Evolutionary conservation across 148 eudicot species (phyloP).

Genomic region (Dysphania ambrosioides): DNA sequence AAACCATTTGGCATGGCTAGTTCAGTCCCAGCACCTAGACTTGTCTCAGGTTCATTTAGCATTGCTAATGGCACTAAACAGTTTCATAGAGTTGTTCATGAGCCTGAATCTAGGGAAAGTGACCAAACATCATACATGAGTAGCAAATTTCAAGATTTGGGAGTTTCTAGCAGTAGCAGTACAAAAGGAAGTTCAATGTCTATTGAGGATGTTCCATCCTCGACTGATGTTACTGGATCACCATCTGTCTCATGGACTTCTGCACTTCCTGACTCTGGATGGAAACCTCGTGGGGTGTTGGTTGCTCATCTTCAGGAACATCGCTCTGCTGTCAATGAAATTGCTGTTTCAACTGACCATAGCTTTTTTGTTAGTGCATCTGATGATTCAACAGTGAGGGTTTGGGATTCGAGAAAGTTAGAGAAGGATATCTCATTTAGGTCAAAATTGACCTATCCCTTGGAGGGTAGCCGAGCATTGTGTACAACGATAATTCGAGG

Average conservation of each 20-base stretch:
- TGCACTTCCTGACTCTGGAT: constrained; percentile 76
- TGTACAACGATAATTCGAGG: constrained; percentile 70
- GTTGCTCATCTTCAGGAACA: constrained; percentile 99
- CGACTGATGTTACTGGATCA: constrained; percentile 49
- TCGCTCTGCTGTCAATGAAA: constrained; percentile 88
- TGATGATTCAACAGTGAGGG: constrained; percentile 95
- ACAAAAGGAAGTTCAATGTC: constrained; percentile 50
- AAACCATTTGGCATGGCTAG: constrained; percentile 74
- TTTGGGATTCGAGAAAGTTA: constrained; percentile 92
- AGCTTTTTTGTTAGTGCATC: constrained; percentile 91
- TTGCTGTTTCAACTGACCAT: constrained; percentile 80
- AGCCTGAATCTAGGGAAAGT: constrained; percentile 70
- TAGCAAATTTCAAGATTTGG: constrained; percentile 67
- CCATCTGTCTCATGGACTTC: constrained; percentile 57
- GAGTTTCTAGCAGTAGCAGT: constrained; percentile 42
- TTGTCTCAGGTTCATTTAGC: constrained; percentile 74
- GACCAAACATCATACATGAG: constrained; percentile 52
- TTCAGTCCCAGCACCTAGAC: constrained; percentile 70
- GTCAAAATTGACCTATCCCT: constrained; percentile 84
- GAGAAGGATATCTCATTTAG: constrained; percentile 97
- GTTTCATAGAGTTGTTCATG: constrained; percentile 92
- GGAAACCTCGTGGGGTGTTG: constrained; percentile 98
- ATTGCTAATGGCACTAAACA: constrained; percentile 64
- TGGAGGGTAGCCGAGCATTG: constrained; percentile 81
- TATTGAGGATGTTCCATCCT: constrained; percentile 40